A percentile compares a stretch with the other conserved stretches of the same genome.
phyloP scores from a whole-genome alignment of 1,139 yeast genomes.

The Suhomyces yuchorum region DNA sequence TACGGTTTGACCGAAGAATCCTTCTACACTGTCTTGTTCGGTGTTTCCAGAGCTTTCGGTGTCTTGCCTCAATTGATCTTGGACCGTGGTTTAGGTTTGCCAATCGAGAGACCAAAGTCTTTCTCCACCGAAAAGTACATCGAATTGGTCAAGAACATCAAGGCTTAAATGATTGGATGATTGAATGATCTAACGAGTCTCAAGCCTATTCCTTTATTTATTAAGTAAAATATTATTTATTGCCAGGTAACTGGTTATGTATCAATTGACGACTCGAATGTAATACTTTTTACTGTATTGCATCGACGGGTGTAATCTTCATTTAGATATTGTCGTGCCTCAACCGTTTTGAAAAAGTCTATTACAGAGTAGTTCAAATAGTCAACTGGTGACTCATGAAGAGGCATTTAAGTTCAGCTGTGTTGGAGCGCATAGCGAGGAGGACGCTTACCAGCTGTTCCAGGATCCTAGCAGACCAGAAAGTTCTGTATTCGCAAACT shows the following conservation, averaged over 20 bases:
- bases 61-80: slow-evolving; percentile 95
- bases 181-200: slow-evolving; percentile 8
- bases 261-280: slow-evolving; percentile 15
- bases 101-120: slow-evolving; percentile 98
- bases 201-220: slow-evolving; percentile 16
- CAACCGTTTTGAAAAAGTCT: slow-evolving; percentile 6
- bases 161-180: slow-evolving; percentile 22
- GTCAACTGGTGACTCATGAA: neutral
- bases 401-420: neutral
- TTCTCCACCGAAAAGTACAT: slow-evolving; percentile 76
- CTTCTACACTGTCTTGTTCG: slow-evolving; percentile 96
- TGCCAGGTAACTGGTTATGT: slow-evolving; percentile 13
- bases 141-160: slow-evolving; percentile 58
- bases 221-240: slow-evolving; percentile 16
- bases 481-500: slow-evolving; percentile 32
- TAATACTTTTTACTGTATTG: neutral
- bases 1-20: slow-evolving; percentile 94
- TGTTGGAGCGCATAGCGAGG: neutral
- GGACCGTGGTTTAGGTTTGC: slow-evolving; percentile 93
- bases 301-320: too few species aligned
- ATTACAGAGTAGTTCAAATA: neutral
- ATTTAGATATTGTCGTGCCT: slow-evolving; percentile 6
- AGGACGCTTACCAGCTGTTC: neutral
- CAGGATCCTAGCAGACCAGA: neutral
- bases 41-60: slow-evolving; percentile 98